Conservation (phyloP, 2,329 filamentous ascomycete genomes). For the Penicillium hordei region DNA sequence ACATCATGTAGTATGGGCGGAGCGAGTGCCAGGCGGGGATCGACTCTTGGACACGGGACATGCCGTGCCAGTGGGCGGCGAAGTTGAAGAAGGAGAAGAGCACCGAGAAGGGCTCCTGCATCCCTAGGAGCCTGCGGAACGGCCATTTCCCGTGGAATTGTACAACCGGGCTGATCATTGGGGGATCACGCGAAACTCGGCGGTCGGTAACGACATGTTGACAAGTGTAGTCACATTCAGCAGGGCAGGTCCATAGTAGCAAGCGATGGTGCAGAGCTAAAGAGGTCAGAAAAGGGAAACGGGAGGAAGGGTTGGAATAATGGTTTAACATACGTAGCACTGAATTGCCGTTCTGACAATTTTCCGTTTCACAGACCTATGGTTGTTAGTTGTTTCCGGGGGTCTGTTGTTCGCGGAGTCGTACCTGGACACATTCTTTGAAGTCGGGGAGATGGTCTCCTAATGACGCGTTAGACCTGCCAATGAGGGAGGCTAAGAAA, state of each 20-base stretch:
- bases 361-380: constrained; percentile 76
- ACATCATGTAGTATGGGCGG: constrained; percentile 73
- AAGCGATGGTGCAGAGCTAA: constrained; percentile 79
- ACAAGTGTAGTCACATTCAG: constrained; percentile 97
- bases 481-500: constrained; percentile 35
- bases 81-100: constrained; percentile 93
- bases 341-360: constrained; percentile 68
- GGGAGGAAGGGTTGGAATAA: not conserved
- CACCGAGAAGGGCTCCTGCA: constrained; percentile 93
- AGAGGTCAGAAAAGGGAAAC: constrained; percentile 14
- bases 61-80: constrained; percentile 76
- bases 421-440: constrained; percentile 77
- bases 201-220: constrained; percentile 83
- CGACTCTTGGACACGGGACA: constrained; percentile 65
- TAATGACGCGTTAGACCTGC: constrained; percentile 62
- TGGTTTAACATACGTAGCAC: constrained; percentile 64
- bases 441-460: constrained; percentile 90
- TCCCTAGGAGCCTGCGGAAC: constrained; percentile 82
- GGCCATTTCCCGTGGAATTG: constrained; percentile 99
- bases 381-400: constrained; percentile 19
- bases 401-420: not conserved
- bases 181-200: constrained; percentile 65
- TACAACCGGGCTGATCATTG: constrained; percentile 66
- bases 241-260: constrained; percentile 85
- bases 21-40: constrained; percentile 75